Evolutionary conservation across 2,329 filamentous ascomycete species (phyloP), one percentile per base, ranked within the genome.

Genomic region (Alternaria viburni): DNA sequence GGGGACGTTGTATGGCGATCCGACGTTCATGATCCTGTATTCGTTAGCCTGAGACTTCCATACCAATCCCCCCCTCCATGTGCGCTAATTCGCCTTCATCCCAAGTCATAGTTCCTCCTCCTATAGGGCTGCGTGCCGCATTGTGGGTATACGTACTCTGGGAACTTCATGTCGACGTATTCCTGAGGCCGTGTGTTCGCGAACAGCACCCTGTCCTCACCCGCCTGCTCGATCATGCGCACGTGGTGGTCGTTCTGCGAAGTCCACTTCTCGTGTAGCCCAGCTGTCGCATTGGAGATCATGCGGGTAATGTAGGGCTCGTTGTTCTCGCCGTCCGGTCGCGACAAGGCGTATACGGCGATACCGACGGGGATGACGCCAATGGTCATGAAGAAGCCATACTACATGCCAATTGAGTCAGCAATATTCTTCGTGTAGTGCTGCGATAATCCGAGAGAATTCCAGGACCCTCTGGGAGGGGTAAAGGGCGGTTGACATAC

Each of bases 1-100:
- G 30, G 85, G 81, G 59, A 90, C 85, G 74, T 91, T 91, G 79
- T 83, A 89, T 15, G 88, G 88, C 2, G 87, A 87, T 56, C 87
- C 86, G 21, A 81, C 79, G 75, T 91, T 90, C 80, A 91, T 86
- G 67, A 86, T 81, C 70, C 89, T 91, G 74, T 26, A 30, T 28
- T 43, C 44, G 66, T 77, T 61, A 75, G 69, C 59, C 10, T 52
- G n/a, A 1, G 10, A 43, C 26, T 19, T 19, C 43, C 12, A 10
- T n/a, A 26, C 17, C 13, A 11, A 28, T 23, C 4, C 6, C 6
- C 6, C 10, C 15, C 12, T 15, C 19, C 17, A 5, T 50, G 3
- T 25, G 28, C 7, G 36, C 12, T 43, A 2, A 15, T 12, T 23
- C 19, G 49, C 49, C 49, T 52, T 12, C 13, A 11, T 3, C 9